These are phyloP conservation scores for Trichoderma sp. DNA, from an alignment of 2,329 filamentous ascomycete genomes.

Conservation along the genomic window DNA sequence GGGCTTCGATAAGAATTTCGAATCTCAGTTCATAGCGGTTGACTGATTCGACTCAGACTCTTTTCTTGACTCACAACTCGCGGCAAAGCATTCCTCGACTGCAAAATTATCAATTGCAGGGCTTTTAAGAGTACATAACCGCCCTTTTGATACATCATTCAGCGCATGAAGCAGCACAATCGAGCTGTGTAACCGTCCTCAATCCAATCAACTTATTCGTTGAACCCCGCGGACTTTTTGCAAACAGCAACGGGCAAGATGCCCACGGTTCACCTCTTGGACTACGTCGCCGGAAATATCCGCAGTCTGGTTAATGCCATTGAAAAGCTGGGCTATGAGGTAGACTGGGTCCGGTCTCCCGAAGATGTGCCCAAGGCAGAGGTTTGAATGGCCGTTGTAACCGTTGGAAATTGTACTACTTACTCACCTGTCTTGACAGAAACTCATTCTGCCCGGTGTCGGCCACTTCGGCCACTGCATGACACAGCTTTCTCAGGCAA, in stretches of 20 bases:
- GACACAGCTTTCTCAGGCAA: constrained; percentile 74
- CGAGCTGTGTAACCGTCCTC: background rate
- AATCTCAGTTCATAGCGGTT: background rate
- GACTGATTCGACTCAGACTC: constrained; percentile 1
- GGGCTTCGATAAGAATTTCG: constrained; percentile 17
- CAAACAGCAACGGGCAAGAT: constrained; percentile 43
- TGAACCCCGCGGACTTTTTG: constrained; percentile 5
- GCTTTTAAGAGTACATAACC: background rate
- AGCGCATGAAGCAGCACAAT: background rate
- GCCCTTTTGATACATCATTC: background rate
- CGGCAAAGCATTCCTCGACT: background rate
- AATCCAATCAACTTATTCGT: background rate
- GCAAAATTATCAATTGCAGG: background rate
- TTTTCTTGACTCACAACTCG: constrained; percentile 13
- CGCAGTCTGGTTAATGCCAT: constrained; percentile 96
- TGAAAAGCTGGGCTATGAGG: constrained; percentile 87
- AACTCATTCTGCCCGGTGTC: constrained; percentile 91
- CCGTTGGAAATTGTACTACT: background rate
- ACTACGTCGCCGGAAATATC: constrained; percentile 96
- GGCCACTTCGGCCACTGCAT: constrained; percentile 98
- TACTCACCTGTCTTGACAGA: constrained; percentile 48
- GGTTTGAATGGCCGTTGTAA: constrained; percentile 43
- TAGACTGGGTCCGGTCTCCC: constrained; percentile 87
- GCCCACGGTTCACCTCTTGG: constrained; percentile 72
- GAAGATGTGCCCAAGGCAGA: constrained; percentile 82